Base-by-base conservation (phyloP, 1,139 yeast genomes). In the Keqinozyma sinolaborantium region DNA sequence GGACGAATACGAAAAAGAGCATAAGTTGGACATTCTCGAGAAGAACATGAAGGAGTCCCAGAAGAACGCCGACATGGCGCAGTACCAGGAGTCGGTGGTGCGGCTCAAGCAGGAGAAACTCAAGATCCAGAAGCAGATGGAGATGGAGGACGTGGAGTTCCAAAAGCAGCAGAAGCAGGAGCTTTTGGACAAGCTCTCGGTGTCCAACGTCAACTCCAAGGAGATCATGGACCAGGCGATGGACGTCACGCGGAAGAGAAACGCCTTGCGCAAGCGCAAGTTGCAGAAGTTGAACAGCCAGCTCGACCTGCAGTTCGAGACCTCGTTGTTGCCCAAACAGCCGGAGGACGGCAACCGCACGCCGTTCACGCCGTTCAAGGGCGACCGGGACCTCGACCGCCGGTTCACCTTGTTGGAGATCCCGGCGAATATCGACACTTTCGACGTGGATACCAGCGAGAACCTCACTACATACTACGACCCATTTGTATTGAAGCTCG, bases 291-390 rank as follows among this genome's bases (percentile, higher is more conserved):
- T 85, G 30, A 76, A 82, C 39, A 72, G 48, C 35, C 65, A 56
- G 36, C 64, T 71, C 39, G 76, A 70, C 34, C 73, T 64, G 35
- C 65, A 62, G 40, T 63, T 65, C 37, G 56, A 50, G 28, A 44
- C 47, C 23, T 31, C 47, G 23, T 56, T 50, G 31, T 56, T 63
- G 25, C 48, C 56, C 24, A 53, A 30, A 13, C 50, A 52, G 15
- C 45, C 52, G 26, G 56, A 51, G 14, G 43, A 39, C 23, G 53
- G 44, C 20, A 55, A 29, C 13, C 50, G 51, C 24, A 64, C 76
- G 3, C 97, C 97, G 16, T 92, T 90, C 55, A 88, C 97, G 3
- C 97, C 98, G 9, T 90, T 92, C 59, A 79, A 79, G 49, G 97
- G 97, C 30, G 97, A 92, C 59, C 71, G 95, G 32, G 82, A 83